These are phyloP conservation scores for Elsinoe perseae DNA, from an alignment of 2,329 filamentous ascomycete species.

Conservation along the genomic window DNA sequence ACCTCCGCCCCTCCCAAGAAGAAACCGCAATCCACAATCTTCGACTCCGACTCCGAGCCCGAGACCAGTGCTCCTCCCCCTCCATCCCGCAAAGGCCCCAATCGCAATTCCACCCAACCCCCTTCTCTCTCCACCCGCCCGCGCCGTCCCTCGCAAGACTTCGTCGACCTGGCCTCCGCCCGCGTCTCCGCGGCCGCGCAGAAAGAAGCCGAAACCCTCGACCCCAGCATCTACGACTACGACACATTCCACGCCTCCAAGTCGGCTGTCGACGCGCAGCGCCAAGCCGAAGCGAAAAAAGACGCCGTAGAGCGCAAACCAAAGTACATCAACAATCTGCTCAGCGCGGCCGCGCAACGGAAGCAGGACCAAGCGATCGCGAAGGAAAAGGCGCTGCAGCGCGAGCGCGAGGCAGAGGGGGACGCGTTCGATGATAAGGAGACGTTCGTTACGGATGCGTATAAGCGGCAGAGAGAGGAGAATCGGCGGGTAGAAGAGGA, in stretches of 20 bases:
- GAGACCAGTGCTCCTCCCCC: constrained; percentile 34
- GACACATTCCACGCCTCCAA: constrained; percentile 74
- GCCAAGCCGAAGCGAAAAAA: constrained; percentile 46
- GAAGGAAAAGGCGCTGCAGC: constrained; percentile 70
- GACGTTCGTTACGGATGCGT: constrained; percentile 77
- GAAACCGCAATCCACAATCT: constrained; percentile 37
- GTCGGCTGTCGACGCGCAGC: constrained; percentile 49
- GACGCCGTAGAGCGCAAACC: constrained; percentile 56
- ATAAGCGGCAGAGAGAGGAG: constrained; percentile 74
- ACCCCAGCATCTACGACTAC: constrained; percentile 76
- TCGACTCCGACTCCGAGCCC: constrained; percentile 52
- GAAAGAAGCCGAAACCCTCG: constrained; percentile 57
- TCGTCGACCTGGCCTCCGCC: constrained; percentile 59
- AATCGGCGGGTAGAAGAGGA: constrained; percentile 62
- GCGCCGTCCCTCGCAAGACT: constrained; percentile 34
- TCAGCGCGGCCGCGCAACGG: constrained; percentile 65
- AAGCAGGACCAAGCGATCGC: constrained; percentile 72
- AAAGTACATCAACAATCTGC: constrained; percentile 69
- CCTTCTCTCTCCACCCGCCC: constrained; percentile 31
- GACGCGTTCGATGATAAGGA: constrained; percentile 77
- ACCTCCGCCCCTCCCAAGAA: constrained; percentile 20
- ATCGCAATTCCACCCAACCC: constrained; percentile 19
- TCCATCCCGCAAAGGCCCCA: constrained; percentile 27
- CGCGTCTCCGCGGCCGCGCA: constrained; percentile 57
- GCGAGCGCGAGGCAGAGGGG: constrained; percentile 70